Evolutionary conservation across 331 rosid genomes (phyloP).

Genomic region (Cucumis variabilis): DNA sequence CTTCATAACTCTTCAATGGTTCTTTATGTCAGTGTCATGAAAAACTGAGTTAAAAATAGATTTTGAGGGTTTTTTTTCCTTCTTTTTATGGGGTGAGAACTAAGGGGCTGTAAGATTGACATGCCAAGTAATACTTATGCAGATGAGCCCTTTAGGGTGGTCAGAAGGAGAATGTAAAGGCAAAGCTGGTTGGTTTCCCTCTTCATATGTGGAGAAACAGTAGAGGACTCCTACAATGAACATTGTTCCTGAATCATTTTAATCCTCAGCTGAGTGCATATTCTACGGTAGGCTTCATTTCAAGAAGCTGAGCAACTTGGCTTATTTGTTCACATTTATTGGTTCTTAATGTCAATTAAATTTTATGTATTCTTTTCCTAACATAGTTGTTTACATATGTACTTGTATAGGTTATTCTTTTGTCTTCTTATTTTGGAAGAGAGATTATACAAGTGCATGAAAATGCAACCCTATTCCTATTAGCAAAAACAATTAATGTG

Average conservation of each 20-base stretch:
- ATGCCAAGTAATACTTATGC: background rate
- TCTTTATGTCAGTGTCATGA: background rate
- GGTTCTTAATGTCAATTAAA: background rate
- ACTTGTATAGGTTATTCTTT: conserved; percentile 14
- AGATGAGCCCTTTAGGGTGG: conserved; percentile 91
- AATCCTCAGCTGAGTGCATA: conserved; percentile 26
- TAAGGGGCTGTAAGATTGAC: background rate
- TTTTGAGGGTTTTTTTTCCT: background rate
- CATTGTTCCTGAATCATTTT: conserved; percentile 62
- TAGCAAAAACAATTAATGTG: background rate
- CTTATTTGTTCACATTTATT: background rate
- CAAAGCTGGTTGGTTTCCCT: conserved; percentile 94
- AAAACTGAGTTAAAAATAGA: background rate
- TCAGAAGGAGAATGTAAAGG: conserved; percentile 98
- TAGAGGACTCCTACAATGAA: conserved; percentile 76
- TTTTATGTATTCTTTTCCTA: conserved; percentile 6
- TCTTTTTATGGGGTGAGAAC: background rate
- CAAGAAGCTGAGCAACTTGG: background rate
- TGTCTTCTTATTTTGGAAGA: conserved; percentile 1
- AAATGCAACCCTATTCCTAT: background rate
- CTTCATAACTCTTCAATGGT: too few relatives aligned
- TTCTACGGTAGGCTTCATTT: background rate
- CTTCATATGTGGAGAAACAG: conserved; percentile 81
- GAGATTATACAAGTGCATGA: background rate
- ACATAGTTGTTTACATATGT: conserved; percentile 13